Evolutionary conservation across 441 rosid genomes (phyloP).

Genomic region (Gossypium lobatum): DNA sequence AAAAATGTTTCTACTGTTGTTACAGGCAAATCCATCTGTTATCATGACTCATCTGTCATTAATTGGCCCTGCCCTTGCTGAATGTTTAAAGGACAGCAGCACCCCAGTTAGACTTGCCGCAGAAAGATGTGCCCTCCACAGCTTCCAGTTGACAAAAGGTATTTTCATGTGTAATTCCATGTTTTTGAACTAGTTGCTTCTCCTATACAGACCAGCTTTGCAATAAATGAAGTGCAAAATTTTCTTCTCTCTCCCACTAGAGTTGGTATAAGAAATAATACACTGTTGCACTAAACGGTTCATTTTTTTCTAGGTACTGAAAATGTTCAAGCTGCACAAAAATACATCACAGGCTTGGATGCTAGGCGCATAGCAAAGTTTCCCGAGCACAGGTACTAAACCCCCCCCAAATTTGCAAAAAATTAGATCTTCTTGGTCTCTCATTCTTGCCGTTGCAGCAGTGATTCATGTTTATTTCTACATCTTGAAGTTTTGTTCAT

Average conservation of each 20-base stretch:
- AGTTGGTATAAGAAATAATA: background rate
- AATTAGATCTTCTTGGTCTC: background rate
- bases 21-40: constrained; percentile 59
- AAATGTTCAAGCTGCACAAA: constrained; percentile 80
- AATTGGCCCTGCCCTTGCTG: constrained; percentile 81
- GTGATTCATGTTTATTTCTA: background rate
- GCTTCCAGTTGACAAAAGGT: constrained; percentile 90
- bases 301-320: constrained; percentile 50
- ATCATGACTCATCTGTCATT: constrained; percentile 43
- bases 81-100: constrained; percentile 82
- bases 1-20: constrained; percentile 4
- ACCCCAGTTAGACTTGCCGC: constrained; percentile 91
- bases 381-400: constrained; percentile 64
- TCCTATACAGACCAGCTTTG: background rate
- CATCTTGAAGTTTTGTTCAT: background rate
- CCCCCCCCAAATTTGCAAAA: background rate
- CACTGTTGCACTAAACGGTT: background rate
- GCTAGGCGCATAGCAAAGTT: constrained; percentile 84
- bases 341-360: constrained; percentile 90
- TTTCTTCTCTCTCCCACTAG: background rate
- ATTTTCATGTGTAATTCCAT: background rate
- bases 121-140: constrained; percentile 84
- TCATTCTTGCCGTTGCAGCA: background rate
- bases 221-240: background rate
- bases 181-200: background rate